A percentile compares a stretch with the other conserved stretches of the same genome.
Evolutionary conservation across 176 grass and related monocot species (phyloP).

Genomic region (Oryza glumipatula): DNA sequence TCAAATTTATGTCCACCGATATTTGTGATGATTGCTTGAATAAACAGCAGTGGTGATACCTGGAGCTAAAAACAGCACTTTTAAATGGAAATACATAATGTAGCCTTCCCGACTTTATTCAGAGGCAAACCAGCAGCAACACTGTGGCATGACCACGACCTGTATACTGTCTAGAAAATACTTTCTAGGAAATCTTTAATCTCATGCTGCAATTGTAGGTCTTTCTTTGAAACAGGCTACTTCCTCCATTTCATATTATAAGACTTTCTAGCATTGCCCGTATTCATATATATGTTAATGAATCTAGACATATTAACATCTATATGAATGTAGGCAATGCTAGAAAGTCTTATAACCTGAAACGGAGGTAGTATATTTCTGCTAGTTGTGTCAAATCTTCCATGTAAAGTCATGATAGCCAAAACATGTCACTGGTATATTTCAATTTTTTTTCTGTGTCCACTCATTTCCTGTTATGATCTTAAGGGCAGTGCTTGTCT

Average conservation of each 20-base stretch:
- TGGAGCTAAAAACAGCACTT: neutral
- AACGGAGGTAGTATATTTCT: neutral
- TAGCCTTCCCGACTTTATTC: neutral
- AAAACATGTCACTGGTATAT: neutral
- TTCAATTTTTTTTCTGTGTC: neutral
- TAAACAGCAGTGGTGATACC: neutral
- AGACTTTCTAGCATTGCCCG: too few species aligned
- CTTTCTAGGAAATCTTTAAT: neutral
- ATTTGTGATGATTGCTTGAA: neutral
- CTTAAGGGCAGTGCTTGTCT: neutral
- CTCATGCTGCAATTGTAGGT: neutral
- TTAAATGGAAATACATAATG: neutral
- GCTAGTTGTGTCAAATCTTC: neutral
- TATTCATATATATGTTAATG: too few species aligned
- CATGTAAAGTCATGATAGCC: neutral
- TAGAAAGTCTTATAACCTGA: too few species aligned
- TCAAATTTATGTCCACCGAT: too few species aligned
- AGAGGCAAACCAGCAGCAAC: conserved; percentile 7
- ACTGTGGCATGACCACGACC: neutral
- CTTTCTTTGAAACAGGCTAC: neutral
- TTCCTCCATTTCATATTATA: too few species aligned
- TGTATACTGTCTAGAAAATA: too few species aligned
- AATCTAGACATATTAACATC: too few species aligned
- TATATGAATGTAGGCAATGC: too few species aligned
- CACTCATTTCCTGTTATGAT: conserved; percentile 30